Conservation (phyloP, 352 stramenopile genomes). For the Phytophthora idaei region DNA sequence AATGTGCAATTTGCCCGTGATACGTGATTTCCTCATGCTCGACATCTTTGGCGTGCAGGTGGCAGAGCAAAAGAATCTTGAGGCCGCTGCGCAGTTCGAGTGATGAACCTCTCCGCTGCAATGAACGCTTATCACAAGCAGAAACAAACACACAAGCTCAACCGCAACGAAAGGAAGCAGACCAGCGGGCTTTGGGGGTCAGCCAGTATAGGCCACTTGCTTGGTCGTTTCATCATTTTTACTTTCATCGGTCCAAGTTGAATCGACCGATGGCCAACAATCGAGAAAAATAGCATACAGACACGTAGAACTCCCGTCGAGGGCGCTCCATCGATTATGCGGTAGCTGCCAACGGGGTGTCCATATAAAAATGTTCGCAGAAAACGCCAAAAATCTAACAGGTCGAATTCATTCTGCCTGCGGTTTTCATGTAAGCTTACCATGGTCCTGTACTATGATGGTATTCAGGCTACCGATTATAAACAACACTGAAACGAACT, state of each 20-base stretch:
- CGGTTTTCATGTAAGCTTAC: background rate
- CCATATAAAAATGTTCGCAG: conserved; percentile 22
- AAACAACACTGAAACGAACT: too few relatives aligned
- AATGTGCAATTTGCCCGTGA: conserved; percentile 50
- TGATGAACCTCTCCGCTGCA: conserved; percentile 17
- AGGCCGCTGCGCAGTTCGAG: conserved; percentile 20
- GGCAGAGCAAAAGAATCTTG: conserved; percentile 58
- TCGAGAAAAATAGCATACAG: conserved; percentile 26
- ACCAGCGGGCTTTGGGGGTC: conserved; percentile 8
- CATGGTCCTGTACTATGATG: too few relatives aligned
- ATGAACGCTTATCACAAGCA: conserved; percentile 3
- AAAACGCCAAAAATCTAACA: background rate
- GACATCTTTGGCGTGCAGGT: conserved; percentile 80
- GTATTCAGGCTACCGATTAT: too few relatives aligned
- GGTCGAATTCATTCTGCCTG: background rate
- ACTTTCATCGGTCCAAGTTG: conserved; percentile 5
- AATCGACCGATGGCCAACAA: conserved; percentile 2
- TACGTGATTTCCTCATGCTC: conserved; percentile 85
- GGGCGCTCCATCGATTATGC: conserved; percentile 3
- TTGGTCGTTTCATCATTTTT: conserved; percentile 25
- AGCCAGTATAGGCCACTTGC: conserved; percentile 1
- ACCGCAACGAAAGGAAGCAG: conserved; percentile 13
- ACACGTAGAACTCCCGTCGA: conserved; percentile 6
- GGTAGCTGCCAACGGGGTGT: conserved; percentile 2
- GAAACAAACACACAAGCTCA: conserved; percentile 12